phyloP scores from a whole-genome alignment of 345 rosid genomes.

The Eucalyptus sp. region DNA sequence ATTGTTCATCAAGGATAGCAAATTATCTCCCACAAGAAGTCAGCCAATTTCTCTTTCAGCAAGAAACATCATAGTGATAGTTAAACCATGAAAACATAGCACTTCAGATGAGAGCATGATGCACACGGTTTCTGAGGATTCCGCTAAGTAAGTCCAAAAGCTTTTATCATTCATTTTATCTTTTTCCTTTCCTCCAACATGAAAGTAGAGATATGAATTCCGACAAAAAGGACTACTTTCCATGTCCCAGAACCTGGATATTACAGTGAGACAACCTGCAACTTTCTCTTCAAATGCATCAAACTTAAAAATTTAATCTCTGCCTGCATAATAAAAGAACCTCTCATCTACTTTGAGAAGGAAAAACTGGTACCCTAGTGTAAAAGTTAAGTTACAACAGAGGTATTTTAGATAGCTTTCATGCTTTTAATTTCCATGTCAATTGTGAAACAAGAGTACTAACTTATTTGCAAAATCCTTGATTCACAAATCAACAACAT shows the following conservation, averaged over 20 bases:
- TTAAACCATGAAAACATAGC: not conserved
- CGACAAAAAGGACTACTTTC: not conserved
- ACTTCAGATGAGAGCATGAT: not conserved
- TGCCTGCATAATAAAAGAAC: not conserved
- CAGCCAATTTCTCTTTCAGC: not conserved
- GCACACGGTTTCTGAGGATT: not conserved
- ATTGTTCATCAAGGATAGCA: not conserved
- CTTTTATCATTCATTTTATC: not conserved
- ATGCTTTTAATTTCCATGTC: not conserved
- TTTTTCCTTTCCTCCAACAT: not conserved
- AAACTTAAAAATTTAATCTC: not conserved
- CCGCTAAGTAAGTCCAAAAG: not conserved
- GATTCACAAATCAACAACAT: not conserved
- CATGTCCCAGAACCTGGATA: not conserved
- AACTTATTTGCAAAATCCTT: not conserved
- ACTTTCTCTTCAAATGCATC: not conserved
- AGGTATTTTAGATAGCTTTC: not conserved
- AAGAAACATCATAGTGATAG: not conserved
- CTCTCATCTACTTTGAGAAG: not conserved
- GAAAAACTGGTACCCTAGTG: not conserved
- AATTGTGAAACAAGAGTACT: not conserved
- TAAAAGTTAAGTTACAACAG: not conserved
- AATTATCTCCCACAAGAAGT: not conserved
- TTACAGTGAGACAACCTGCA: not conserved
- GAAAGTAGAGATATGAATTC: not conserved